Conservation (phyloP, 2,329 filamentous ascomycete genomes). For the Eutypella sp. region DNA sequence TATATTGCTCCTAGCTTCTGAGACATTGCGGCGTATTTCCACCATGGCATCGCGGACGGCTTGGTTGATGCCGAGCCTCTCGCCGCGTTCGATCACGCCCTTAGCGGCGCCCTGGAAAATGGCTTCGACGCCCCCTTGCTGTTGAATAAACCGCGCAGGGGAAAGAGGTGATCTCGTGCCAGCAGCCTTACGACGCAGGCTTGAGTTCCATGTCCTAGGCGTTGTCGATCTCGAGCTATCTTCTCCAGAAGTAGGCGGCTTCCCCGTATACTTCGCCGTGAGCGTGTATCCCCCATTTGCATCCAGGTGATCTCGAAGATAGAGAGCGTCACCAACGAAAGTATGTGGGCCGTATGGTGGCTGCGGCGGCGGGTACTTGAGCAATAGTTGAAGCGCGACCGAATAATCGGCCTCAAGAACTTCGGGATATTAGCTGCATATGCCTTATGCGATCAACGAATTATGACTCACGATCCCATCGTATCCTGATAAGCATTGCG, state of each 20-base stretch:
- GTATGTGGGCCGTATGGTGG: constrained; percentile 63
- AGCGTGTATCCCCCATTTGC: constrained; percentile 58
- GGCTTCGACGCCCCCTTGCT: constrained; percentile 59
- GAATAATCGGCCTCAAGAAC: constrained; percentile 88
- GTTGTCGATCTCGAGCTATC: constrained; percentile 26
- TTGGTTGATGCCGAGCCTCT: constrained; percentile 75
- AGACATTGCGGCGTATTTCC: constrained; percentile 73
- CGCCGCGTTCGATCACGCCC: constrained; percentile 66
- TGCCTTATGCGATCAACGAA: neutral
- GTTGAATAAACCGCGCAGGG: constrained; percentile 45
- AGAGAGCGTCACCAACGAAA: constrained; percentile 82
- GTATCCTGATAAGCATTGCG: constrained; percentile 85
- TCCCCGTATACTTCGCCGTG: constrained; percentile 67
- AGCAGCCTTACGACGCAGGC: constrained; percentile 37
- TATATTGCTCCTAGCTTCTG: constrained; percentile 46
- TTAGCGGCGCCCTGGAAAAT: constrained; percentile 73
- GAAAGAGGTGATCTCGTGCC: constrained; percentile 42
- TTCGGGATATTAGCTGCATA: constrained; percentile 31
- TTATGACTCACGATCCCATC: constrained; percentile 72
- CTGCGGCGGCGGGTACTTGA: constrained; percentile 73
- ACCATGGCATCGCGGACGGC: constrained; percentile 76
- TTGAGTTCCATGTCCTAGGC: constrained; percentile 29
- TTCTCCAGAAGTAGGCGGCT: constrained; percentile 33
- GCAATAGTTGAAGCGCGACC: constrained; percentile 70
- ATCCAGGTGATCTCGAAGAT: constrained; percentile 62